Conservation (phyloP, 2,329 filamentous ascomycete species). For the Penicillium sp. region DNA sequence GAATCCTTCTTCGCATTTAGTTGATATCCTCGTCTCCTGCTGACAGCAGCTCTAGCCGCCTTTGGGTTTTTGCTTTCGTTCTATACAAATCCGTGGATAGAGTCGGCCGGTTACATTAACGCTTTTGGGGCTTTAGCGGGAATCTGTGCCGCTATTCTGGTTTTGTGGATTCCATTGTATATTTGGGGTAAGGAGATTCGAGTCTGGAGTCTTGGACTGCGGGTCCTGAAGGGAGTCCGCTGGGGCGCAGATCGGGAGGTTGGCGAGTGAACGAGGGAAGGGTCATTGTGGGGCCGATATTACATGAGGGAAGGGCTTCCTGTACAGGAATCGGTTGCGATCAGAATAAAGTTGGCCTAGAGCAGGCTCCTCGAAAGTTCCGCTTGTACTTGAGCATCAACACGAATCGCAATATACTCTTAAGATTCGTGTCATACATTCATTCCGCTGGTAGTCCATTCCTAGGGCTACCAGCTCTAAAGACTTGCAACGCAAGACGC, state of each 20-base stretch:
- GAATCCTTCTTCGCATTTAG: not conserved
- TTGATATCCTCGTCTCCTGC: no score
- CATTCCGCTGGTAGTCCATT: no score
- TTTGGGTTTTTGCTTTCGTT: slow-evolving; percentile 66
- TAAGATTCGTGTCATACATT: no score
- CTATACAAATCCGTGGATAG: slow-evolving; percentile 65
- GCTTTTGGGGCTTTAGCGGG: slow-evolving; percentile 64
- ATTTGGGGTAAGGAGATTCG: slow-evolving; percentile 58
- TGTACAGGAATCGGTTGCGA: no score
- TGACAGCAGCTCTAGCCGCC: slow-evolving; percentile 32
- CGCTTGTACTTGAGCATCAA: no score
- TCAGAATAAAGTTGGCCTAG: no score
- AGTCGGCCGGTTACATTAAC: slow-evolving; percentile 53
- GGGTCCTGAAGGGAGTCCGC: slow-evolving; percentile 48
- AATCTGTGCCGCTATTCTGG: slow-evolving; percentile 51
- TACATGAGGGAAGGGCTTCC: no score
- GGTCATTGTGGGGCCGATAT: no score
- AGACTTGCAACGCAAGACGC: no score
- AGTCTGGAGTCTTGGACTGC: slow-evolving; percentile 55
- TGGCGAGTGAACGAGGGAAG: slow-evolving; percentile 48
- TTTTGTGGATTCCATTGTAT: slow-evolving; percentile 54
- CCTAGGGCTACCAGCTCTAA: no score
- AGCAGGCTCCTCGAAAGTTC: no score
- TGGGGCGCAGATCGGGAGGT: slow-evolving; percentile 62
- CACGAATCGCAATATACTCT: no score